Evolutionary conservation across 2,329 filamentous ascomycete species (phyloP).

Genomic region (Fusarium staphyleae): DNA sequence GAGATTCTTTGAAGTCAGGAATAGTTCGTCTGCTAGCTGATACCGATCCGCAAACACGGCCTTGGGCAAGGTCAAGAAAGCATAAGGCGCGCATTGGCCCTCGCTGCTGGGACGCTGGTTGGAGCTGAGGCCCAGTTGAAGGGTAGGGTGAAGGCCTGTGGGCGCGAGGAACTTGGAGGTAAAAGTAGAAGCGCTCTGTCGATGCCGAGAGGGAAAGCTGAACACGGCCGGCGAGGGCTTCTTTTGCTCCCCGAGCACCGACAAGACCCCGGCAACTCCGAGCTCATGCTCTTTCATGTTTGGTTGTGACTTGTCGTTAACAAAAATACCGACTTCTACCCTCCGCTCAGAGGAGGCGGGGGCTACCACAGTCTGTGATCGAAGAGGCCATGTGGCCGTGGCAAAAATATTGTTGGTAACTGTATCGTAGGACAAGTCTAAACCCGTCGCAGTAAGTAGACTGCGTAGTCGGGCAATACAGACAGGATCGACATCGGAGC

Average conservation of each 20-base stretch:
- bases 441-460: conserved; percentile 61
- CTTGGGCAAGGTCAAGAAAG: conserved; percentile 83
- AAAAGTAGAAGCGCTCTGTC: conserved; percentile 65
- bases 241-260: conserved; percentile 76
- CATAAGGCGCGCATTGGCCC: conserved; percentile 74
- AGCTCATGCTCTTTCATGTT: conserved; percentile 74
- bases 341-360: conserved; percentile 56
- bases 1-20: conserved; percentile 82
- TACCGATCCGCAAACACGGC: conserved; percentile 87
- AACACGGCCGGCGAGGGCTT: conserved; percentile 80
- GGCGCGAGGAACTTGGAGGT: conserved; percentile 70
- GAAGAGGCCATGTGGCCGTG: conserved; percentile 68
- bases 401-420: conserved; percentile 70
- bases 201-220: conserved; percentile 81
- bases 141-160: conserved; percentile 82
- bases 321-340: conserved; percentile 83
- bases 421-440: conserved; percentile 81
- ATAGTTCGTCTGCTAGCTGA: conserved; percentile 78
- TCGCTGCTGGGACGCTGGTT: conserved; percentile 58
- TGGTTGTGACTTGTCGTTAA: conserved; percentile 62
- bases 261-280: conserved; percentile 78
- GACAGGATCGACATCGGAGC: conserved; percentile 51
- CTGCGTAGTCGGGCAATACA: conserved; percentile 59
- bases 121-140: conserved; percentile 70
- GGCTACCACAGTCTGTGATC: conserved; percentile 50